These are phyloP conservation scores for Cryptosporidium felis DNA, from an alignment of 169 alveolate genomes.

Conservation along the genomic window DNA sequence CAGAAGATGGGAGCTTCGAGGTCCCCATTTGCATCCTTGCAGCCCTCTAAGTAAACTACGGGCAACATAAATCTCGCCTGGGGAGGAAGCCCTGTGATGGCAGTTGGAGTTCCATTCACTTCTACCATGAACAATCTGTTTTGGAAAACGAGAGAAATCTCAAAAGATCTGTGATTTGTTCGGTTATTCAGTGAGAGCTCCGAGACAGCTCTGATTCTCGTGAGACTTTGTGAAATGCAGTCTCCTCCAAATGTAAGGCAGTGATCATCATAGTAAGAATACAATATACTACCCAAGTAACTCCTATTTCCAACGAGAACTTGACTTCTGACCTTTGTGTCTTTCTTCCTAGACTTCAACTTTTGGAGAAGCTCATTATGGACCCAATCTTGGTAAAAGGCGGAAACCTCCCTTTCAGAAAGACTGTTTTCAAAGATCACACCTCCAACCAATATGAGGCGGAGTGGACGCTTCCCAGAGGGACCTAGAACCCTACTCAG, in stretches of 20 bases:
- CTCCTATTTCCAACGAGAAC: not conserved
- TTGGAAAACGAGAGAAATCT: slow-evolving; percentile 24
- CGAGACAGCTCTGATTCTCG: slow-evolving; percentile 40
- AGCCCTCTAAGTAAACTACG: slow-evolving; percentile 2
- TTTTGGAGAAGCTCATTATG: slow-evolving; percentile 8
- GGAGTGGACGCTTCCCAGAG: not conserved
- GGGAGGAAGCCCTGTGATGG: slow-evolving; percentile 44
- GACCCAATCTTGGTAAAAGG: slow-evolving; percentile 6
- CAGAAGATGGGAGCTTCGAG: not conserved
- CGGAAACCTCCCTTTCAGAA: not conserved
- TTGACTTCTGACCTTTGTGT: not conserved
- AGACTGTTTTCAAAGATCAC: slow-evolving; percentile 12
- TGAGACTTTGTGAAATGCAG: not conserved
- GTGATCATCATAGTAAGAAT: slow-evolving; percentile 58
- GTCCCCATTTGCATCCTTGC: not conserved
- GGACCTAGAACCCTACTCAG: not conserved
- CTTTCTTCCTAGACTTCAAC: not conserved
- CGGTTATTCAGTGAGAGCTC: not conserved
- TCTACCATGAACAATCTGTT: slow-evolving; percentile 18
- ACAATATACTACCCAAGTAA: slow-evolving; percentile 42
- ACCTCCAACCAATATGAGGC: slow-evolving; percentile 32
- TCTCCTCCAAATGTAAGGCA: slow-evolving; percentile 48
- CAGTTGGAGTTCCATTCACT: slow-evolving; percentile 2
- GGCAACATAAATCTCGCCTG: slow-evolving; percentile 46
- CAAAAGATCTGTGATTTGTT: not conserved